Evolutionary conservation across 257 asterid species (phyloP).

Genomic region (Solanum appendiculatum): DNA sequence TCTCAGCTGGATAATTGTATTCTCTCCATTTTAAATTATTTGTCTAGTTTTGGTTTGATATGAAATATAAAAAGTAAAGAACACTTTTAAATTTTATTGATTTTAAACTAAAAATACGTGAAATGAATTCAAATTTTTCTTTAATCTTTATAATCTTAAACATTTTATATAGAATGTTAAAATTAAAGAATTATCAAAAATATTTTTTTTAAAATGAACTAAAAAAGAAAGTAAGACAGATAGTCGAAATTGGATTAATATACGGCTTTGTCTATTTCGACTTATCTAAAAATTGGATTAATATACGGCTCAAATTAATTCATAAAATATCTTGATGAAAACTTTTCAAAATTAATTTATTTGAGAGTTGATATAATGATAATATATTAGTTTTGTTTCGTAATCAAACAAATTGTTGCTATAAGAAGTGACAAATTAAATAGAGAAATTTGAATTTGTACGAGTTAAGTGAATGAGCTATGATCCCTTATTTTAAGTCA

Average conservation of each 20-base stretch:
- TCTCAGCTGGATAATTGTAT: neutral
- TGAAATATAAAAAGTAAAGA: neutral
- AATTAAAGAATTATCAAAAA: neutral
- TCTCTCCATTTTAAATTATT: neutral
- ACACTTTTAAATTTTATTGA: rapidly evolving
- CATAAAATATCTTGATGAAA: neutral
- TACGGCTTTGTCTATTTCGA: neutral
- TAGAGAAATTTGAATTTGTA: neutral
- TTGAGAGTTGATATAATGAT: neutral
- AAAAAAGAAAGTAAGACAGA: too few relatives aligned
- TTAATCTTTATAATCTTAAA: neutral
- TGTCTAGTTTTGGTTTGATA: neutral
- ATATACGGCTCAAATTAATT: neutral
- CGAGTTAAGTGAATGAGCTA: too few relatives aligned
- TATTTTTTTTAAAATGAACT: rapidly evolving
- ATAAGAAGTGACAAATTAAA: too few relatives aligned
- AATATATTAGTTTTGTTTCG: neutral
- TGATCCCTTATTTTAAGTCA: too few relatives aligned
- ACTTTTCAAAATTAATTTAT: neutral
- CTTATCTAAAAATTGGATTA: neutral
- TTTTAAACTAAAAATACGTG: neutral
- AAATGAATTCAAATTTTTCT: neutral
- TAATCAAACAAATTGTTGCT: too few relatives aligned
- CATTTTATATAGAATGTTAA: neutral
- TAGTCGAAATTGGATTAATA: too few relatives aligned